phyloP scores from a whole-genome alignment of 768 basidiomycete species.

The Lentinula lateritia region DNA sequence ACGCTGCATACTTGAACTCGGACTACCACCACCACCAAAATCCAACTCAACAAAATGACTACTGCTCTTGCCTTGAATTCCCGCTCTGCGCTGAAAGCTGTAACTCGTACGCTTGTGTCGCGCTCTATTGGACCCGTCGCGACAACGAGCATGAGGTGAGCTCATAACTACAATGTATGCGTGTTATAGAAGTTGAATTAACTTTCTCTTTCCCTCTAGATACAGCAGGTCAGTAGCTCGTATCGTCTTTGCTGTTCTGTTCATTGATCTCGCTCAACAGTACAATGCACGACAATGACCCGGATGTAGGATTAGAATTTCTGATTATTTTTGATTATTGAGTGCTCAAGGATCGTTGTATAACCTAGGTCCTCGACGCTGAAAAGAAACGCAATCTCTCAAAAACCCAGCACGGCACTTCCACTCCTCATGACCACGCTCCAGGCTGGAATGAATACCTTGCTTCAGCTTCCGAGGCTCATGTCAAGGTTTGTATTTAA shows the following conservation, averaged over 20 bases:
- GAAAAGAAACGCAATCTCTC: constrained; percentile 5
- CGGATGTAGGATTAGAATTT: not conserved
- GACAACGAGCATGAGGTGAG: not conserved
- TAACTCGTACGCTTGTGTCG: not conserved
- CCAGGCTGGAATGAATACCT: constrained; percentile 7
- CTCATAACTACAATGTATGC: not conserved
- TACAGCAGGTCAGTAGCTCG: not conserved
- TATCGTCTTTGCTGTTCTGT: not conserved
- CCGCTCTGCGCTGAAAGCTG: not conserved
- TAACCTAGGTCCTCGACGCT: not conserved
- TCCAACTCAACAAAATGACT: not conserved
- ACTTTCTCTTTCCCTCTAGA: not conserved
- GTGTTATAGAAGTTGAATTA: too few relatives aligned
- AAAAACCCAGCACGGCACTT: constrained; percentile 3
- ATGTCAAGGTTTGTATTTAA: not conserved
- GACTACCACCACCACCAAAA: not conserved
- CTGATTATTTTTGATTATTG: not conserved
- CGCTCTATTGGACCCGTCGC: not conserved
- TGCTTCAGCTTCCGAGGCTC: constrained; percentile 5
- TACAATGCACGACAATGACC: constrained; percentile 7
- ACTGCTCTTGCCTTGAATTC: not conserved
- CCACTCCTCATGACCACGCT: constrained; percentile 4
- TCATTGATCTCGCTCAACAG: not conserved
- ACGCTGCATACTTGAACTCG: not conserved
- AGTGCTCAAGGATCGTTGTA: not conserved